Conservation (phyloP, 352 stramenopile genomes). For the Phytophthora sojae region DNA sequence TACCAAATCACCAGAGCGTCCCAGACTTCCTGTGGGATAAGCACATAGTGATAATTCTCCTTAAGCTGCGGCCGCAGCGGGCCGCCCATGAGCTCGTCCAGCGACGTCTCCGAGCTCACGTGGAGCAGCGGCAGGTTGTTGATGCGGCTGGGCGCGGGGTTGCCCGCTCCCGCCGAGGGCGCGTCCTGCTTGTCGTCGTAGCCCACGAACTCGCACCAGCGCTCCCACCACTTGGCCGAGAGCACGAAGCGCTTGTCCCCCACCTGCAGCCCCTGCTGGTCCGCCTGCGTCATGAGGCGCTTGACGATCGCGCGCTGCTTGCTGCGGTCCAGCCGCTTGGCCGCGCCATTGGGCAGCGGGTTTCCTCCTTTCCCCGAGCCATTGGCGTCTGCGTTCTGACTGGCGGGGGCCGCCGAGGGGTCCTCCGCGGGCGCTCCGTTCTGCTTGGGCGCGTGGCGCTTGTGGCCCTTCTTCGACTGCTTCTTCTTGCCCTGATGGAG, state of each 20-base stretch:
- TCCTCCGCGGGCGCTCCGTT: constrained; percentile 31
- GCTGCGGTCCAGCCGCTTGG: constrained; percentile 36
- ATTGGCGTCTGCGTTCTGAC: constrained; percentile 4
- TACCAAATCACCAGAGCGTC: constrained; percentile 77
- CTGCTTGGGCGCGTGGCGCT: constrained; percentile 50
- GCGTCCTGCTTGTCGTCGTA: constrained; percentile 50
- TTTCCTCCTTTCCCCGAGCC: constrained; percentile 10
- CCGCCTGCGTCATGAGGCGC: constrained; percentile 67
- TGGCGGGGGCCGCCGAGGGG: neutral
- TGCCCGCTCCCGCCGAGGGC: constrained; percentile 1
- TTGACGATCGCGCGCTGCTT: constrained; percentile 68
- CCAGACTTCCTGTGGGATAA: constrained; percentile 82
- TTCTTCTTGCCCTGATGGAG: constrained; percentile 54
- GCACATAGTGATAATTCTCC: constrained; percentile 79
- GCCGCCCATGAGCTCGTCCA: constrained; percentile 76
- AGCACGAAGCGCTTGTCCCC: constrained; percentile 84
- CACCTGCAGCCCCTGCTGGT: constrained; percentile 74
- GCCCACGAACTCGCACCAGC: constrained; percentile 75
- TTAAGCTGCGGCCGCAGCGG: constrained; percentile 71
- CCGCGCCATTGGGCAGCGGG: constrained; percentile 5
- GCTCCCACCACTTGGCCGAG: constrained; percentile 85
- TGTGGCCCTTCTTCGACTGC: constrained; percentile 61
- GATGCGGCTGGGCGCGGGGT: constrained; percentile 56
- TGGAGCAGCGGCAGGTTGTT: constrained; percentile 73
- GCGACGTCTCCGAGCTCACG: constrained; percentile 45